These are phyloP conservation scores for Phaeoacremonium minimum DNA, from an alignment of 2,329 filamentous ascomycete genomes.

Conservation along the genomic window DNA sequence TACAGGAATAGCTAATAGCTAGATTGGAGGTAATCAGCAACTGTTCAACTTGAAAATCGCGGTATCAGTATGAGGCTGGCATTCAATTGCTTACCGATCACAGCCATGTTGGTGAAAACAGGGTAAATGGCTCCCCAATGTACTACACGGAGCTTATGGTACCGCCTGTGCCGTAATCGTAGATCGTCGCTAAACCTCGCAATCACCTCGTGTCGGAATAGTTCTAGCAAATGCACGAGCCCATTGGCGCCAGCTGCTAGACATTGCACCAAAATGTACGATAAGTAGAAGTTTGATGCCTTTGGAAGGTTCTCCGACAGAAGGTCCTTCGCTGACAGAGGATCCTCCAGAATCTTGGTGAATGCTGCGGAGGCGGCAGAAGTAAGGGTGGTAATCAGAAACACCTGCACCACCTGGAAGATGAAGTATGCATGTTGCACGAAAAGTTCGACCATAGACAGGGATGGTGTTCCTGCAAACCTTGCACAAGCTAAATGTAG, in stretches of 20 bases:
- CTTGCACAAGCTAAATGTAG: slow-evolving; percentile 59
- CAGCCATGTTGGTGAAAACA: slow-evolving; percentile 68
- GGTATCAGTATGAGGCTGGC: too few species aligned
- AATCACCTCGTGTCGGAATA: slow-evolving; percentile 41
- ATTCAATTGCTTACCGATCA: slow-evolving; percentile 48
- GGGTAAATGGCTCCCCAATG: slow-evolving; percentile 77
- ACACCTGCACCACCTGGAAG: slow-evolving; percentile 80
- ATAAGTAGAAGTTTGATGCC: slow-evolving; percentile 73
- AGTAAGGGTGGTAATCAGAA: slow-evolving; percentile 74
- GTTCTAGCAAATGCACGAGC: slow-evolving; percentile 66
- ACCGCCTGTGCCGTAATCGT: slow-evolving; percentile 71
- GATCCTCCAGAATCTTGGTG: slow-evolving; percentile 53
- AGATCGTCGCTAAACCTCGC: slow-evolving; percentile 75
- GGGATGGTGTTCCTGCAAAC: slow-evolving; percentile 65
- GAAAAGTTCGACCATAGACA: slow-evolving; percentile 68
- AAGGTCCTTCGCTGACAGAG: slow-evolving; percentile 47
- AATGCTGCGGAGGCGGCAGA: slow-evolving; percentile 66
- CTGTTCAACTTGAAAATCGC: too few species aligned
- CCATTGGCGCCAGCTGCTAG: slow-evolving; percentile 49
- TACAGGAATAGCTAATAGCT: slow-evolving; percentile 74
- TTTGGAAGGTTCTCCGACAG: slow-evolving; percentile 63
- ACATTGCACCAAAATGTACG: slow-evolving; percentile 19
- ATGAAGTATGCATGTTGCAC: slow-evolving; percentile 78
- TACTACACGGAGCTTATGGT: slow-evolving; percentile 62
- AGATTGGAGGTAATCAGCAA: slow-evolving; percentile 11